A percentile compares a stretch with the other conserved stretches of the same genome.
phyloP scores from a whole-genome alignment of 805 yeast genomes.

The Saccharomycopsis fodiens region DNA sequence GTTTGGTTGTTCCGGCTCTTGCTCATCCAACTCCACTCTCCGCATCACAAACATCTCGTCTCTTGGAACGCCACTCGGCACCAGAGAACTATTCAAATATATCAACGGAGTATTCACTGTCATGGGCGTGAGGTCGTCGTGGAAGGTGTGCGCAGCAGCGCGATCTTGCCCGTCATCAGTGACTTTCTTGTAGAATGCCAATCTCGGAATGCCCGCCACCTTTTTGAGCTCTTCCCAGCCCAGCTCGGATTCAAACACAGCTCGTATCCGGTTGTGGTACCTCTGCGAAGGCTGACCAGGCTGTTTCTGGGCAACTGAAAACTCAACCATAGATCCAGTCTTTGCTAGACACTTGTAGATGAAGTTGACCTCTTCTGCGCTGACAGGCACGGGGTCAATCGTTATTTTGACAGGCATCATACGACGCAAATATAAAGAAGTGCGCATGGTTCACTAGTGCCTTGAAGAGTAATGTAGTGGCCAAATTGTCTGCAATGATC shows the following conservation, averaged over 20 bases:
- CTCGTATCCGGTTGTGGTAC: constrained; percentile 1
- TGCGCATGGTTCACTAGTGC: too few relatives aligned
- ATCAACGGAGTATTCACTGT: constrained; percentile 1
- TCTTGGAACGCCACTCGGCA: neutral
- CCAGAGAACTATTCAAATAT: neutral
- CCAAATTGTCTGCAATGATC: too few relatives aligned
- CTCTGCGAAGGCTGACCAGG: constrained; percentile 1
- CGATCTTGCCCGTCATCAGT: neutral
- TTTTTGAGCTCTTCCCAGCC: neutral
- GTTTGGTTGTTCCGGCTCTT: neutral
- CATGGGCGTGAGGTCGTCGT: neutral
- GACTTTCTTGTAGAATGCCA: neutral
- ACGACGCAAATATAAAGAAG: neutral
- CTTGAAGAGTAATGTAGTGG: too few relatives aligned
- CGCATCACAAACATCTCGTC: neutral
- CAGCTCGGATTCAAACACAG: neutral
- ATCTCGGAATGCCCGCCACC: constrained; percentile 1
- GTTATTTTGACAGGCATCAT: neutral
- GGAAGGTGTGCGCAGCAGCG: neutral
- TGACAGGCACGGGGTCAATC: constrained; percentile 1
- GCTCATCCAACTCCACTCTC: neutral
- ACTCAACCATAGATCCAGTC: neutral
- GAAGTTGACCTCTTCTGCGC: constrained; percentile 5
- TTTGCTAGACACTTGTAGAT: neutral
- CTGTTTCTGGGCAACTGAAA: neutral